Base-by-base conservation (phyloP, 1,139 yeast species). In the Trichomonascaceae sp. region DNA sequence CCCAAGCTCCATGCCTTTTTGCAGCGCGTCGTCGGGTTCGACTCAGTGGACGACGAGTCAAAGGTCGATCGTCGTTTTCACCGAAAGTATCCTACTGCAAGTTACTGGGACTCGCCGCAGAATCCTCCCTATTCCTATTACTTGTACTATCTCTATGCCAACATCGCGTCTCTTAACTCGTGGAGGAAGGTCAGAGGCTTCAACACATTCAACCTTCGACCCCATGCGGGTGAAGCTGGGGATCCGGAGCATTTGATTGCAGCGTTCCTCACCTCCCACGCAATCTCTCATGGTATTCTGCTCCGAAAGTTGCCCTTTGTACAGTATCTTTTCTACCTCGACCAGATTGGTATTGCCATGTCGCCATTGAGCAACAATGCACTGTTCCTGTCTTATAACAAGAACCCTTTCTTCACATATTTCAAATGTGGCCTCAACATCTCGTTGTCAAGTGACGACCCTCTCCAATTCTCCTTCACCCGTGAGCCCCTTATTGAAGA, bases 141-240 rank as follows among this genome's bases (percentile, higher is more conserved):
- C 59, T 59, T 89, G 43, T 92, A 89, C 62, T 87, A 87, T 57
- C 56, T 89, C 42, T 89, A 72, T 54, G 78, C 96, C 28, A 87
- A 87, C 56, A 60, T 89, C 59, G 74, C 93, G 1, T 71, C 93
- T 3, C 68, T 92, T 56, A 92, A 92, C 54, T 74, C 76, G 43
- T 76, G 89, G 71, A 73, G 99, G 58, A 60, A 66, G 28, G 67
- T 63, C 41, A 67, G 85, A 36, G 78, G 81, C 0, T 80, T 71
- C 59, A 87, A 82, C 53, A 87, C 97, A 0, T 77, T 92, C 58
- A 93, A 84, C 14, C 64, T 92, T 47, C 72, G 98, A 50, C 99
- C 99, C 2, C 99, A 92, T 56, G 82, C 95, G 48, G 99, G 99
- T 43, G 99, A 92, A 59, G 99, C 98, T 4, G 99, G 99, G 36